phyloP scores from a whole-genome alignment of 257 asterid species.

The Pogostemon cablin region DNA sequence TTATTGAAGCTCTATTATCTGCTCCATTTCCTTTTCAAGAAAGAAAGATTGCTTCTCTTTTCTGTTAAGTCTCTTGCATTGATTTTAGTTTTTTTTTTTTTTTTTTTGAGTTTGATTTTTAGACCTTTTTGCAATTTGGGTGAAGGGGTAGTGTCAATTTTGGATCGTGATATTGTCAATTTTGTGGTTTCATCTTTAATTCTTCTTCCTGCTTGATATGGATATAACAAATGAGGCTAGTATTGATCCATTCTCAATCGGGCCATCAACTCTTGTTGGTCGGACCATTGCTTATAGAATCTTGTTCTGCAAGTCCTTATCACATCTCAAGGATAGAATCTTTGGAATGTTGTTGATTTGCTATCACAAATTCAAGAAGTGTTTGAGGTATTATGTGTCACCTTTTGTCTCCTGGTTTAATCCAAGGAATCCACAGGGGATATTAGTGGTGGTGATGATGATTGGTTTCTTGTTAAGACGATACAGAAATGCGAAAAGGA shows the following conservation, averaged over 20 bases:
- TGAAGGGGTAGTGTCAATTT: conserved; percentile 9
- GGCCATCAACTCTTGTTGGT: conserved; percentile 76
- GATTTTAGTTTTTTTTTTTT: background rate
- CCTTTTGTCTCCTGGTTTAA: conserved; percentile 72
- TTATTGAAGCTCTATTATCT: background rate
- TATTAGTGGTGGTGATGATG: conserved; percentile 59
- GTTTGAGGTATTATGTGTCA: conserved; percentile 36
- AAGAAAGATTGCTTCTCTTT: background rate
- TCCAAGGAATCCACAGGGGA: conserved; percentile 88
- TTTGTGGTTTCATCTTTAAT: background rate
- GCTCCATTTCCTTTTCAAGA: background rate
- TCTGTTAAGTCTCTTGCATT: background rate
- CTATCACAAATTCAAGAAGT: conserved; percentile 42
- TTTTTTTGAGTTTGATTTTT: conserved; percentile 17
- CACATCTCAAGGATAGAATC: conserved; percentile 61
- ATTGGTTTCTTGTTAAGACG: conserved; percentile 68
- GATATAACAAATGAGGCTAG: conserved; percentile 88
- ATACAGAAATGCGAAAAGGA: conserved; percentile 60
- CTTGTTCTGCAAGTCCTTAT: conserved; percentile 73
- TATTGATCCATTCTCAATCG: conserved; percentile 78
- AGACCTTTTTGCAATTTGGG: conserved; percentile 33
- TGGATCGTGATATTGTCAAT: conserved; percentile 11
- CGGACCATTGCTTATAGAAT: conserved; percentile 76
- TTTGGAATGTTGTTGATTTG: conserved; percentile 25
- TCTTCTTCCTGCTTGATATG: conserved; percentile 38